A percentile compares a stretch with the other conserved stretches of the same genome.
phyloP scores from a whole-genome alignment of 495 filamentous ascomycete genomes.

The Bacidia gigantensis region DNA sequence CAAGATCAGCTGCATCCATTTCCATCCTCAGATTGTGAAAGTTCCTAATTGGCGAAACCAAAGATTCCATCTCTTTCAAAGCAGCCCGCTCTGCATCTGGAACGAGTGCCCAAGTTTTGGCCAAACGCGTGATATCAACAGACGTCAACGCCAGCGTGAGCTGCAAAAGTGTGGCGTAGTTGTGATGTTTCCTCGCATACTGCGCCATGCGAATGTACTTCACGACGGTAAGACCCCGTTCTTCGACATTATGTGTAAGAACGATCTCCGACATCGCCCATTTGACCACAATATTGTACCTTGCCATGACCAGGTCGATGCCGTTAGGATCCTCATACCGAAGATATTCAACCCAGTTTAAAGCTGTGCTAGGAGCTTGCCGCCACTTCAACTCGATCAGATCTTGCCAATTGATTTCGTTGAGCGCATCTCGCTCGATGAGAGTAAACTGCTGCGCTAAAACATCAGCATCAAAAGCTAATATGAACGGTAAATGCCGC shows the following conservation, averaged over 20 bases:
- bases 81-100: conserved; percentile 53
- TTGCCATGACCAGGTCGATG: conserved; percentile 88
- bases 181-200: conserved; percentile 72
- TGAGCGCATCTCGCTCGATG: conserved; percentile 89
- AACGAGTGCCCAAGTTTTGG: conserved; percentile 70
- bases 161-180: conserved; percentile 95
- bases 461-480: conserved; percentile 78
- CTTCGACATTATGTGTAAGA: conserved; percentile 66
- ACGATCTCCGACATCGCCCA: conserved; percentile 91
- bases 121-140: conserved; percentile 62
- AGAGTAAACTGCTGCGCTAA: conserved; percentile 91
- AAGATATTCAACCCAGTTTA: conserved; percentile 87
- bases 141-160: conserved; percentile 82
- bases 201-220: conserved; percentile 88
- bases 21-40: conserved; percentile 80
- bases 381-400: conserved; percentile 91
- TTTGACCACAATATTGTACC: conserved; percentile 96
- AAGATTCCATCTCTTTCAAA: conserved; percentile 64
- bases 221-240: conserved; percentile 69
- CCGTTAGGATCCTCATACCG: conserved; percentile 67
- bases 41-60: conserved; percentile 80
- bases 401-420: conserved; percentile 96
- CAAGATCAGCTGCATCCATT: conserved; percentile 68
- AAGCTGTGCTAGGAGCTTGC: conserved; percentile 46
- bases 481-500: conserved; percentile 74